Conservation (phyloP, 352 stramenopile genomes). For the Globisporangium camurandrum region DNA sequence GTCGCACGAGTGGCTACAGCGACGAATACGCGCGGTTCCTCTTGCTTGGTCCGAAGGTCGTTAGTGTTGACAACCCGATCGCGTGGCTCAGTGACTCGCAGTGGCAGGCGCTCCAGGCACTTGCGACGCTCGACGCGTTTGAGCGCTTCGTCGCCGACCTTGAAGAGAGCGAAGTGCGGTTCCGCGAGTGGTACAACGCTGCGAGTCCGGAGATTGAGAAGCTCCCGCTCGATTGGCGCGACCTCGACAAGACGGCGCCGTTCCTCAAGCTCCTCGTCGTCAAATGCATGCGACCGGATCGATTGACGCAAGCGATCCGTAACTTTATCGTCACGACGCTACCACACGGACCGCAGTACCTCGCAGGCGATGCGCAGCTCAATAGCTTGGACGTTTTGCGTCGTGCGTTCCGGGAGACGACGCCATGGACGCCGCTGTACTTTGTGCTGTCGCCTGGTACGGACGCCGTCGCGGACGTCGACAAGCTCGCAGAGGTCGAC, state of each 20-base stretch:
- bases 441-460: slow-evolving; percentile 96
- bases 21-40: slow-evolving; percentile 74
- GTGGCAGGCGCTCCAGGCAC: slow-evolving; percentile 75
- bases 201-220: slow-evolving; percentile 83
- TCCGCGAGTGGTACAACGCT: slow-evolving; percentile 90
- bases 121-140: slow-evolving; percentile 78
- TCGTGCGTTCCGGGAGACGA: slow-evolving; percentile 91
- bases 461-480: slow-evolving; percentile 94
- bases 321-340: slow-evolving; percentile 89
- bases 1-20: slow-evolving; percentile 59
- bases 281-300: slow-evolving; percentile 90
- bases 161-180: slow-evolving; percentile 84
- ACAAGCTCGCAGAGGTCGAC: slow-evolving; percentile 90
- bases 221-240: slow-evolving; percentile 87
- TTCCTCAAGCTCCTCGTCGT: slow-evolving; percentile 94
- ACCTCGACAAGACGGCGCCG: slow-evolving; percentile 84
- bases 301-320: slow-evolving; percentile 88
- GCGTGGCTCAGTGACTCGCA: slow-evolving; percentile 80
- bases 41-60: slow-evolving; percentile 60
- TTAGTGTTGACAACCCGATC: slow-evolving; percentile 65
- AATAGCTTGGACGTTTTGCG: slow-evolving; percentile 94
- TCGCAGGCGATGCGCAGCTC: slow-evolving; percentile 85
- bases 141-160: slow-evolving; percentile 83
- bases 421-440: slow-evolving; percentile 94
- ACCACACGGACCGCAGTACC: slow-evolving; percentile 70